A percentile compares a stretch with the other conserved stretches of the same genome.
These are phyloP conservation scores for Brassica cretica DNA, from an alignment of 345 rosid species.

Conservation along the genomic window DNA sequence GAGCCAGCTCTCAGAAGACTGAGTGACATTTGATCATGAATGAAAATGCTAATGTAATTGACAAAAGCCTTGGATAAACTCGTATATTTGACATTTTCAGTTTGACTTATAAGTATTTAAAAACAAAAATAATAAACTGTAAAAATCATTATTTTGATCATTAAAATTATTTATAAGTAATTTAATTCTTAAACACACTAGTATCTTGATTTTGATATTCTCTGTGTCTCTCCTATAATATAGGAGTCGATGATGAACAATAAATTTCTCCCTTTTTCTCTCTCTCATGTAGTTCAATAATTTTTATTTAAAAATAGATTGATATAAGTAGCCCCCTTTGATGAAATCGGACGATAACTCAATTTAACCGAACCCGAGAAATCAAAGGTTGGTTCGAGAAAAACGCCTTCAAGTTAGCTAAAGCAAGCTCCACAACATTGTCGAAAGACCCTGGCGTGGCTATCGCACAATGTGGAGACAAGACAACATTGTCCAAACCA, in stretches of 20 bases:
- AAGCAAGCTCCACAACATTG: constrained; percentile 40
- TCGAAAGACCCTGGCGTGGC: constrained; percentile 54
- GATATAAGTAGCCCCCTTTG: neutral
- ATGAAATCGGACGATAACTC: constrained; percentile 13
- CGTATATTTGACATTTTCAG: neutral
- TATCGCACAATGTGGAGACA: constrained; percentile 62
- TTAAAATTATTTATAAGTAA: too few species aligned
- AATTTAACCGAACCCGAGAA: constrained; percentile 36
- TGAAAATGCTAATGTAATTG: neutral
- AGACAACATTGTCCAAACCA: constrained; percentile 62
- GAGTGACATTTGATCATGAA: constrained; percentile 45
- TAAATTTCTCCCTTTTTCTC: neutral
- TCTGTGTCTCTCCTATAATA: too few species aligned
- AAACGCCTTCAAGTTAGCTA: constrained; percentile 68
- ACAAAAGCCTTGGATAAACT: neutral
- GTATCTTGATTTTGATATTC: too few species aligned
- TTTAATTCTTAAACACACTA: too few species aligned
- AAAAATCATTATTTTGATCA: too few species aligned
- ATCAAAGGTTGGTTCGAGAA: constrained; percentile 56
- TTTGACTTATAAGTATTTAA: neutral
- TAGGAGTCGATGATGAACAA: neutral
- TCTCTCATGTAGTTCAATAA: neutral
- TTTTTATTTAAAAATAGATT: neutral
- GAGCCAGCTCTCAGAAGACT: constrained; percentile 70
- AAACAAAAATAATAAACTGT: neutral